Percentiles rank a stretch among this genome's conserved stretches.
Evolutionary conservation across 306 rosid genomes (phyloP).

Genomic region (Quercus glauca): DNA sequence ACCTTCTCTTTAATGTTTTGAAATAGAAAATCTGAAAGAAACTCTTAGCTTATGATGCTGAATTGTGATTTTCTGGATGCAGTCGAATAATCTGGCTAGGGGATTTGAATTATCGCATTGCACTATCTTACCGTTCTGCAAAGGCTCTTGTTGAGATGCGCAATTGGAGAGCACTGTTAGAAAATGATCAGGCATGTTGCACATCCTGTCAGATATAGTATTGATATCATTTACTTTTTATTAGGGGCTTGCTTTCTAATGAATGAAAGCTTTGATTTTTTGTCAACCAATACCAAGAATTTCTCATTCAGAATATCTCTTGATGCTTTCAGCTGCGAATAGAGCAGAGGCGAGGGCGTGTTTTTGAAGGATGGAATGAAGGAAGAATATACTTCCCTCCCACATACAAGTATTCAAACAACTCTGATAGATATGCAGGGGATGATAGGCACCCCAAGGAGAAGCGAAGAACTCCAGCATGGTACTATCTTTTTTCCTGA

Average conservation of each 20-base stretch:
- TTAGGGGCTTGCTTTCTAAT: background rate
- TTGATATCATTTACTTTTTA: background rate
- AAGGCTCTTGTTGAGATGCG: slow-evolving; percentile 94
- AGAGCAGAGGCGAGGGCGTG: slow-evolving; percentile 73
- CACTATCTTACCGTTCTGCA: slow-evolving; percentile 82
- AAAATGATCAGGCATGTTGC: slow-evolving; percentile 87
- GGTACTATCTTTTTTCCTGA: slow-evolving; percentile 44
- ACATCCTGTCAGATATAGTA: slow-evolving; percentile 9
- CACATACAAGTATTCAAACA: slow-evolving; percentile 92
- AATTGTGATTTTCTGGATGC: slow-evolving; percentile 30
- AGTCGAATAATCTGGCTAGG: slow-evolving; percentile 98
- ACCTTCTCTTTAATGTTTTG: slow-evolving; percentile 4
- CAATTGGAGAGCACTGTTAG: slow-evolving; percentile 78
- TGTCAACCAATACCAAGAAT: slow-evolving; percentile 11
- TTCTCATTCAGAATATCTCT: slow-evolving; percentile 27
- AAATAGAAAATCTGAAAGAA: slow-evolving; percentile 10
- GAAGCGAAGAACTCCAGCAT: slow-evolving; percentile 99
- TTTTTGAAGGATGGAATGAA: slow-evolving; percentile 89
- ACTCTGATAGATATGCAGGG: slow-evolving; percentile 94
- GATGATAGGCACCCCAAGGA: slow-evolving; percentile 74
- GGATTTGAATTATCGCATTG: slow-evolving; percentile 93
- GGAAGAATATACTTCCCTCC: slow-evolving; percentile 98
- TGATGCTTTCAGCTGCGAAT: slow-evolving; percentile 67
- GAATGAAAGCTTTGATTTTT: slow-evolving; percentile 2
- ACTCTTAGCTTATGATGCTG: slow-evolving; percentile 5